A percentile compares a stretch with the other conserved stretches of the same genome.
phyloP scores from a whole-genome alignment of 352 stramenopile species.

The Pythium vanterpoolii region DNA sequence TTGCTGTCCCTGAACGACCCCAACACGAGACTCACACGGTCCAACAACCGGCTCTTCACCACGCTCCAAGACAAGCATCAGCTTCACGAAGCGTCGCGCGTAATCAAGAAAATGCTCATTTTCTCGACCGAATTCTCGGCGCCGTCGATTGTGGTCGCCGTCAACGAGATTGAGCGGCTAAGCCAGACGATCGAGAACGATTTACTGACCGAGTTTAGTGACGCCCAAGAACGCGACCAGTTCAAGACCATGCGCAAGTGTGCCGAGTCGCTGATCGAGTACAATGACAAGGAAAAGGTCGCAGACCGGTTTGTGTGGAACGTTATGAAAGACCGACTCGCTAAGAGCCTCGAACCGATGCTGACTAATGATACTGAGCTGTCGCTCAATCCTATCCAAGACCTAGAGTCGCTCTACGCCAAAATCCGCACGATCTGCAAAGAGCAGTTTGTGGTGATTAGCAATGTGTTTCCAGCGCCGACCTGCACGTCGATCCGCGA shows the following conservation, averaged over 20 bases:
- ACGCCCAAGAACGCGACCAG: slow-evolving; percentile 59
- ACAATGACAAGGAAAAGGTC: slow-evolving; percentile 82
- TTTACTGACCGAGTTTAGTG: slow-evolving; percentile 67
- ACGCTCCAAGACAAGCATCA: slow-evolving; percentile 67
- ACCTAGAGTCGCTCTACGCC: slow-evolving; percentile 55
- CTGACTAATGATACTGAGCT: slow-evolving; percentile 1
- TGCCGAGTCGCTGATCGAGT: slow-evolving; percentile 70
- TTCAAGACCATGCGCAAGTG: slow-evolving; percentile 51
- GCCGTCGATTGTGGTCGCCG: slow-evolving; percentile 44
- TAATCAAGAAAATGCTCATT: slow-evolving; percentile 71
- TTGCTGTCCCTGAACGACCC: slow-evolving; percentile 70
- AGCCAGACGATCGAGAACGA: slow-evolving; percentile 77
- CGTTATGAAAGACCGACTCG: slow-evolving; percentile 68
- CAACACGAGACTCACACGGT: slow-evolving; percentile 45
- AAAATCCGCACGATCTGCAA: slow-evolving; percentile 62
- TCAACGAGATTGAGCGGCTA: slow-evolving; percentile 67
- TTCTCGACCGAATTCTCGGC: slow-evolving; percentile 74
- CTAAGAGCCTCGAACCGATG: slow-evolving; percentile 30
- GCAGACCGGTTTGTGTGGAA: slow-evolving; percentile 84
- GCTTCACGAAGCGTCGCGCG: slow-evolving; percentile 58
- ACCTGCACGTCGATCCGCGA: slow-evolving; percentile 51
- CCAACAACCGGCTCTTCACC: slow-evolving; percentile 59
- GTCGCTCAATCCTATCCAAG: slow-evolving; percentile 57
- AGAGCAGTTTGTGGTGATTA: slow-evolving; percentile 67
- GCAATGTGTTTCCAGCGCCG: slow-evolving; percentile 47